Conservation (phyloP, 306 rosid species). For the Quercus dentata region DNA sequence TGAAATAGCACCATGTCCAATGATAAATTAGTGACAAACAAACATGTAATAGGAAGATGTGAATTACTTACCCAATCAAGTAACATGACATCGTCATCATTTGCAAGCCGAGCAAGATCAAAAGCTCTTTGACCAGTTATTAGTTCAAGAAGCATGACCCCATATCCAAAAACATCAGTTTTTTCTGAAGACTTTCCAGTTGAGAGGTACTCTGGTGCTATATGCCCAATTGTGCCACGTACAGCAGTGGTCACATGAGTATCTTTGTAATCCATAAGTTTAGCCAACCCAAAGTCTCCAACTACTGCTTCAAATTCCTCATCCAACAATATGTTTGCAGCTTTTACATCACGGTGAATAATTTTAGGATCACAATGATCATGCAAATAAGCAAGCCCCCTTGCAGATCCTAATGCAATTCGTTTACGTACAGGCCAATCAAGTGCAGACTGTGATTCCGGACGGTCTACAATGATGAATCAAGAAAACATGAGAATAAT, state of each 20-base stretch:
- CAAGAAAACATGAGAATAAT: not conserved
- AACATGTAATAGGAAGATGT: not conserved
- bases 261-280: conserved; percentile 91
- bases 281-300: conserved; percentile 93
- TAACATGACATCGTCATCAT: conserved; percentile 81
- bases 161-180: conserved; percentile 94
- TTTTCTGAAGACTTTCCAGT: conserved; percentile 94
- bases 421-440: conserved; percentile 61
- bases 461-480: conserved; percentile 50
- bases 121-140: conserved; percentile 96
- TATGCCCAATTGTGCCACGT: conserved; percentile 92
- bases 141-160: conserved; percentile 98
- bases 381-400: conserved; percentile 93
- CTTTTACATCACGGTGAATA: conserved; percentile 94
- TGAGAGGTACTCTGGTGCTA: conserved; percentile 92
- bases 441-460: conserved; percentile 53
- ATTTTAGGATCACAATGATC: conserved; percentile 97
- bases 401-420: conserved; percentile 83
- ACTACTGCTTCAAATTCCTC: conserved; percentile 94
- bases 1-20: not conserved
- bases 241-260: conserved; percentile 94
- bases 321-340: conserved; percentile 90
- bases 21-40: not conserved
- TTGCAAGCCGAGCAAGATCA: conserved; percentile 93
- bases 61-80: conserved; percentile 81